These are phyloP conservation scores for Salix viminalis DNA, from an alignment of 345 rosid species.

Conservation along the genomic window DNA sequence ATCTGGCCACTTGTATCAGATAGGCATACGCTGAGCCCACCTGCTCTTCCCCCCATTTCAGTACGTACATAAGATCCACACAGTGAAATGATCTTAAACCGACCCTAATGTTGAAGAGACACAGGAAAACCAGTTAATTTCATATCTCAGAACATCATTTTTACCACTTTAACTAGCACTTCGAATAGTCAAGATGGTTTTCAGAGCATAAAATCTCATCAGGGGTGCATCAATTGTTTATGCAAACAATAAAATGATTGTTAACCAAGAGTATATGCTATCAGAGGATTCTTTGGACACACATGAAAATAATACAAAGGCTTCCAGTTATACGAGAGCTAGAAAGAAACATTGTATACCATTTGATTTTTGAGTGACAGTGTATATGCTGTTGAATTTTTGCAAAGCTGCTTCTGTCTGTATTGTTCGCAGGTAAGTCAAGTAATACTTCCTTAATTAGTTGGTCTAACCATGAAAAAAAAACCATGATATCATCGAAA, in stretches of 20 bases:
- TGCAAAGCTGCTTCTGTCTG: neutral
- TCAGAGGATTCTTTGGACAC: neutral
- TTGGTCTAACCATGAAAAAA: neutral
- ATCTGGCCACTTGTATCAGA: conserved; percentile 68
- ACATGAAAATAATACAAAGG: neutral
- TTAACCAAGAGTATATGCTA: neutral
- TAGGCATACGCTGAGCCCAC: conserved; percentile 83
- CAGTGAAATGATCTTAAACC: conserved; percentile 73
- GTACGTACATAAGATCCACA: conserved; percentile 80
- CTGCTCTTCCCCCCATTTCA: conserved; percentile 69
- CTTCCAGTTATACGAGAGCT: neutral
- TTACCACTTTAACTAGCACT: neutral
- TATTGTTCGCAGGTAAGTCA: neutral
- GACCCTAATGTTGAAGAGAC: conserved; percentile 51
- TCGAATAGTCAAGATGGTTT: neutral
- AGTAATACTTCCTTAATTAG: neutral
- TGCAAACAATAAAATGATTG: neutral
- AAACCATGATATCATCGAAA: neutral
- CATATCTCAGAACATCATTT: neutral
- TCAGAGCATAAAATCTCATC: neutral
- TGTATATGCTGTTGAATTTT: neutral
- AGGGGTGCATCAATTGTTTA: neutral
- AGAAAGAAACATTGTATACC: neutral
- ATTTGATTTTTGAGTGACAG: neutral
- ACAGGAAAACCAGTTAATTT: neutral